Conservation (phyloP, 2,329 filamentous ascomycete species). For the Bipolaris bicolor region DNA sequence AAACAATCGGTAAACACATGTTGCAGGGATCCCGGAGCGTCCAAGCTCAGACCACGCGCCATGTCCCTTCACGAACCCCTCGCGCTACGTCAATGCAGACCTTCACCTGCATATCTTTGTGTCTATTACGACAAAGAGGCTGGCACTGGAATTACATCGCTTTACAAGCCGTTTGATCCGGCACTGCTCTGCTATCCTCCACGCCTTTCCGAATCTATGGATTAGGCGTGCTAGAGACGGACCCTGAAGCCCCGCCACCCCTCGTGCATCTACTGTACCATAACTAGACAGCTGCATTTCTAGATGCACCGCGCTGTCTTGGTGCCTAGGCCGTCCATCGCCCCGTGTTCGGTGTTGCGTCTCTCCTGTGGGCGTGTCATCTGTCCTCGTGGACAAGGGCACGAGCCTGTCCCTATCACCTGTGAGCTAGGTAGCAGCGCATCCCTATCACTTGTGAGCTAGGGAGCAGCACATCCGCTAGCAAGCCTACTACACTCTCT, state of each 20-base stretch:
- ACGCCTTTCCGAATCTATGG: background rate
- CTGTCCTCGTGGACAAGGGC: slow-evolving; percentile 37
- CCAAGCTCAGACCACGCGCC: slow-evolving; percentile 5
- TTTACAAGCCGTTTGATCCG: background rate
- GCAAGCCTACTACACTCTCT: slow-evolving; percentile 5
- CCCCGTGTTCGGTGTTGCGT: background rate
- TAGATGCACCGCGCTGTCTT: background rate
- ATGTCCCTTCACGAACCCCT: slow-evolving; percentile 5
- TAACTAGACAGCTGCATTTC: background rate
- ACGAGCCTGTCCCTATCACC: slow-evolving; percentile 23
- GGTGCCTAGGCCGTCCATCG: background rate
- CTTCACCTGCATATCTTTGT: slow-evolving; percentile 6
- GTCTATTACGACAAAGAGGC: background rate
- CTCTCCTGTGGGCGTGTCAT: background rate
- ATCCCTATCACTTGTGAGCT: slow-evolving; percentile 12
- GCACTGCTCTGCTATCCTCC: background rate
- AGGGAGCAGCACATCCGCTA: slow-evolving; percentile 14
- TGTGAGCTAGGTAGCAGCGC: slow-evolving; percentile 17
- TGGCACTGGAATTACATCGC: background rate
- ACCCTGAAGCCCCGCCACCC: slow-evolving; percentile 21
- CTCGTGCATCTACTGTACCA: slow-evolving; percentile 9
- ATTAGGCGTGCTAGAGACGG: slow-evolving; percentile 2
- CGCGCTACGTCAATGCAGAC: slow-evolving; percentile 16
- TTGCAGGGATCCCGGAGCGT: slow-evolving; percentile 7
- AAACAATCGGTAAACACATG: slow-evolving; percentile 31